Conservation (phyloP, 768 basidiomycete genomes). For the Xerocomellus chrysenteron region DNA sequence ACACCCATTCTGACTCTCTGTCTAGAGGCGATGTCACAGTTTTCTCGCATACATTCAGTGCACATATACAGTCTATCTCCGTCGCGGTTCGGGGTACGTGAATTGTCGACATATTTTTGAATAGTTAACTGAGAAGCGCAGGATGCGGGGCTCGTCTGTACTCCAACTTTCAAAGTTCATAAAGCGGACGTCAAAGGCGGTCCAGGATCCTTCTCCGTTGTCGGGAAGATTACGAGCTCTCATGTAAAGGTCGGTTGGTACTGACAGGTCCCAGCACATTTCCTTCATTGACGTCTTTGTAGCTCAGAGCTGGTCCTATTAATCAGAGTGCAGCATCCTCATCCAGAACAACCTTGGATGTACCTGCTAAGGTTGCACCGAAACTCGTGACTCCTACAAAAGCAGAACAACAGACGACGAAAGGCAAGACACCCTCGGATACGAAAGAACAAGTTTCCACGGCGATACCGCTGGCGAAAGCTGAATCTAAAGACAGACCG, state of each 20-base stretch:
- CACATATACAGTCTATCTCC: slow-evolving; percentile 76
- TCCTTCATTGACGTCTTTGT: neutral
- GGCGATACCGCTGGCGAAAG: slow-evolving; percentile 19
- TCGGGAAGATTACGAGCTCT: slow-evolving; percentile 47
- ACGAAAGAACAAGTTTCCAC: slow-evolving; percentile 26
- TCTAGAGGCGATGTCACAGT: slow-evolving; percentile 54
- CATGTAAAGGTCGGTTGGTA: slow-evolving; percentile 45
- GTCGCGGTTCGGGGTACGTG: slow-evolving; percentile 48
- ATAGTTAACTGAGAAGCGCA: slow-evolving; percentile 17
- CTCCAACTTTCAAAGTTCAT: slow-evolving; percentile 32
- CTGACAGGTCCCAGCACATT: neutral
- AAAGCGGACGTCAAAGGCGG: slow-evolving; percentile 32
- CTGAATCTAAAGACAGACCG: slow-evolving; percentile 28
- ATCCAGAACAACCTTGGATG: slow-evolving; percentile 45
- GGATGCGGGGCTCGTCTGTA: slow-evolving; percentile 46
- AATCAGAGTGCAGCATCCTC: slow-evolving; percentile 32
- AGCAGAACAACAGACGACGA: slow-evolving; percentile 13
- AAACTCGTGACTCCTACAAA: slow-evolving; percentile 13
- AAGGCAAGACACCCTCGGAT: slow-evolving; percentile 27
- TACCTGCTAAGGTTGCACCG: slow-evolving; percentile 11
- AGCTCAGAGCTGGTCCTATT: slow-evolving; percentile 16
- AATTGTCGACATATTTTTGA: neutral
- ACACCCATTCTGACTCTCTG: neutral
- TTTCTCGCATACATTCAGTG: slow-evolving; percentile 49
- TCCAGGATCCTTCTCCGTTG: neutral